Conservation (phyloP, 768 basidiomycete species). For the Serpula lacrymans region DNA sequence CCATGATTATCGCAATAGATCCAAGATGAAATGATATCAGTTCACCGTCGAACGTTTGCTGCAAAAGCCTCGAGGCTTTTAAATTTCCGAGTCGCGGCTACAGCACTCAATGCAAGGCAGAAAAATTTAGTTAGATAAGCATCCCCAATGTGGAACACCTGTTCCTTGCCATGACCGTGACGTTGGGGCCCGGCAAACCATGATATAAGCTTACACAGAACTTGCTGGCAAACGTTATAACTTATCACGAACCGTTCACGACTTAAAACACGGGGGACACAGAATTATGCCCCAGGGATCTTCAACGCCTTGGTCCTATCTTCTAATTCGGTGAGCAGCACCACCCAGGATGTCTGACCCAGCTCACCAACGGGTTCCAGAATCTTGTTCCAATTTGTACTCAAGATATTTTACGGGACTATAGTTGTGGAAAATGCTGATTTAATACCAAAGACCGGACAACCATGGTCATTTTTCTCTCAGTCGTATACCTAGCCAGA, state of each 20-base stretch:
- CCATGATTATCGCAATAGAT: constrained; percentile 38
- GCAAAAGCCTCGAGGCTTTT: neutral
- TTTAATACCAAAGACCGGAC: constrained; percentile 66
- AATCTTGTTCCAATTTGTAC: constrained; percentile 72
- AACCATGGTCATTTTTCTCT: constrained; percentile 56
- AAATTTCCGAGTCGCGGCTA: too few relatives aligned
- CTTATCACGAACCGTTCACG: constrained; percentile 6
- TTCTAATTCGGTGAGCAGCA: constrained; percentile 55
- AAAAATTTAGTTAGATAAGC: too few relatives aligned
- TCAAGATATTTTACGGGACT: constrained; percentile 88
- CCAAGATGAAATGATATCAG: constrained; percentile 8
- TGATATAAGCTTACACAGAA: too few relatives aligned
- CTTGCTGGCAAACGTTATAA: too few relatives aligned
- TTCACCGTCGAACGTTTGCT: too few relatives aligned
- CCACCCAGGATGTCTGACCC: constrained; percentile 4
- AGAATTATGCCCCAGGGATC: constrained; percentile 35
- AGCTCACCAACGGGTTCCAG: constrained; percentile 31
- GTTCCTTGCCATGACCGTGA: neutral
- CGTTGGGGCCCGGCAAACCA: too few relatives aligned
- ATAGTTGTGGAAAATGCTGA: constrained; percentile 81
- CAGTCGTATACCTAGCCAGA: neutral
- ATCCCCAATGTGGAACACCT: too few relatives aligned
- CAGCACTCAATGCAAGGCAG: too few relatives aligned
- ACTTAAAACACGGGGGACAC: constrained; percentile 2
- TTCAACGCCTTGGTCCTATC: constrained; percentile 60